Conservation (phyloP, 352 stramenopile genomes). For the Globisporangium lucens region DNA sequence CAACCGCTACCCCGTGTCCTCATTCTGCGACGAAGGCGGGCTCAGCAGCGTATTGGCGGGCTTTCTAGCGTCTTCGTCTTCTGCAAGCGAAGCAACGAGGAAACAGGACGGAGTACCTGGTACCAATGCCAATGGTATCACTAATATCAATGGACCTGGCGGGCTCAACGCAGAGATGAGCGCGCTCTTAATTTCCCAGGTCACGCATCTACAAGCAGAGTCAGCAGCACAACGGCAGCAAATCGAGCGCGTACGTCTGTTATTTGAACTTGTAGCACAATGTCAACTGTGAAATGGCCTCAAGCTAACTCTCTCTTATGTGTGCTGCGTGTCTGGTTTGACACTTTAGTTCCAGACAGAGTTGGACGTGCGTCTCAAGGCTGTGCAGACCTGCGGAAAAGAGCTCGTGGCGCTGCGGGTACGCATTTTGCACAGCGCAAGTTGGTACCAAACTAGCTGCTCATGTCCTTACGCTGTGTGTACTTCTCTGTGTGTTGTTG, state of each 20-base stretch:
- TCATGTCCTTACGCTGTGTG: not conserved
- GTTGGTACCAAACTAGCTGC: not conserved
- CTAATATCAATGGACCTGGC: not conserved
- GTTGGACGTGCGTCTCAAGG: conserved; percentile 42
- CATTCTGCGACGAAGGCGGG: conserved; percentile 68
- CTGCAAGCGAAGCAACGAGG: not conserved
- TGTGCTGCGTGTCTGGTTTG: not conserved
- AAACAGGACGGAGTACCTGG: not conserved
- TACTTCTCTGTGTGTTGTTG: conserved; percentile 2
- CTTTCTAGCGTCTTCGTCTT: conserved; percentile 20
- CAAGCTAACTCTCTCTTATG: not conserved
- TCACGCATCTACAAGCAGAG: conserved; percentile 48
- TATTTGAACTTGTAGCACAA: not conserved
- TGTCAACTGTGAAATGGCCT: not conserved
- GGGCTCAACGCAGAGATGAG: conserved; percentile 7
- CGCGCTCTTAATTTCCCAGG: conserved; percentile 34
- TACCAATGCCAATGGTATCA: conserved; percentile 10
- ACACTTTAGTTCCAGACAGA: conserved; percentile 53
- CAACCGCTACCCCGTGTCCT: conserved; percentile 70
- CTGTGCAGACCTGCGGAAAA: conserved; percentile 56
- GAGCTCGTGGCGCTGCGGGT: conserved; percentile 65
- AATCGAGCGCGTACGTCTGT: conserved; percentile 33
- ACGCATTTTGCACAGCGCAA: not conserved
- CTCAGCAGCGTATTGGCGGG: conserved; percentile 48
- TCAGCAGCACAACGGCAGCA: conserved; percentile 42